Conservation (phyloP, 306 rosid species). For the Sphenostylis stenocarpa region DNA sequence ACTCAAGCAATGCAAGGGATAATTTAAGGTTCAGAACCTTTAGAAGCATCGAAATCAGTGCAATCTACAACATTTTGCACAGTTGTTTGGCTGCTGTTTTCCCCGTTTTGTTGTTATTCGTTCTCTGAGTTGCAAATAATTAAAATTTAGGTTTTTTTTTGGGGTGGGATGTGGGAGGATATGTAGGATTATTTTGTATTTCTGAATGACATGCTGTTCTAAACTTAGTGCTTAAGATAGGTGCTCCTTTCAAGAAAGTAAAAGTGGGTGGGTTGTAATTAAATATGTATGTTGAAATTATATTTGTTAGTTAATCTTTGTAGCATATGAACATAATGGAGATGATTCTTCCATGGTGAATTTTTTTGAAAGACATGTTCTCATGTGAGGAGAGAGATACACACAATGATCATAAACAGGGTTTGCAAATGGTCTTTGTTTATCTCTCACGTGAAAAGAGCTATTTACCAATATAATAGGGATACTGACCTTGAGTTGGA, state of each 20-base stretch:
- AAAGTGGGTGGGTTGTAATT: constrained; percentile 27
- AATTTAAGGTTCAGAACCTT: constrained; percentile 43
- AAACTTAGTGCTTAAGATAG: constrained; percentile 37
- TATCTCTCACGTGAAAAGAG: too few species aligned
- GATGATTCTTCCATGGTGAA: background rate
- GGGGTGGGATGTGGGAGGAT: background rate
- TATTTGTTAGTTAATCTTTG: constrained; percentile 16
- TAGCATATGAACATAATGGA: constrained; percentile 3
- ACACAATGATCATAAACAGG: background rate
- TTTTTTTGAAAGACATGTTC: background rate
- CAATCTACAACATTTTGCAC: constrained; percentile 35
- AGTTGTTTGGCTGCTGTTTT: constrained; percentile 39
- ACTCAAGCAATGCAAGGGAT: constrained; percentile 57
- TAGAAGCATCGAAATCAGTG: constrained; percentile 45
- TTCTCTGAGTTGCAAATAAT: constrained; percentile 43
- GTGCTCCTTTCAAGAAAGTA: constrained; percentile 27
- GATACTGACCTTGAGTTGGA: too few species aligned
- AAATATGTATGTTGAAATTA: constrained; percentile 12
- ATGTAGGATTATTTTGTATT: constrained; percentile 24
- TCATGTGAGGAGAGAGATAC: background rate
- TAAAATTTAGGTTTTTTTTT: background rate
- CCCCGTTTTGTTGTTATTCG: constrained; percentile 44
- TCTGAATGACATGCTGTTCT: constrained; percentile 28
- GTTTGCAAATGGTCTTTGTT: too few species aligned
- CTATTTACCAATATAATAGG: too few species aligned